Conservation (phyloP, 2,329 filamentous ascomycete species). For the Anisogramma anomala region DNA sequence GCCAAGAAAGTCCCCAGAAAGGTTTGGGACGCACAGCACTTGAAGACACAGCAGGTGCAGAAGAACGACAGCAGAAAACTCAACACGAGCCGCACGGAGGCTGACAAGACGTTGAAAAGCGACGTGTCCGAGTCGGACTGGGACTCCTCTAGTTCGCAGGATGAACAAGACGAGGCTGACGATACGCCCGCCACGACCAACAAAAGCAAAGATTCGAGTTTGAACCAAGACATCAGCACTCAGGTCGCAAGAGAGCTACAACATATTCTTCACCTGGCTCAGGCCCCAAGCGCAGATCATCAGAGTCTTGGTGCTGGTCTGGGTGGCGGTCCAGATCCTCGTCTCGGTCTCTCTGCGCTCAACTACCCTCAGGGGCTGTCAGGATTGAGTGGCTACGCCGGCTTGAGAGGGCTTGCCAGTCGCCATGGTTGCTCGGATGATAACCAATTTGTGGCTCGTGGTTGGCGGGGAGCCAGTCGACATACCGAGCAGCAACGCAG, state of each 20-base stretch:
- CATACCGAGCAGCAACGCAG: not conserved
- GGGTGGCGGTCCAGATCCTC: not conserved
- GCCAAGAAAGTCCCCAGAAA: not conserved
- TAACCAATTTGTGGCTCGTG: too few species aligned
- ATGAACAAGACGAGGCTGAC: not conserved
- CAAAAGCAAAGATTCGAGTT: not conserved
- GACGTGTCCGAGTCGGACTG: not conserved
- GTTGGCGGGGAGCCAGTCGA: too few species aligned
- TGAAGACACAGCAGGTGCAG: not conserved
- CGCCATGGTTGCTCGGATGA: not conserved
- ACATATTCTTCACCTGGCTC: conserved; percentile 3
- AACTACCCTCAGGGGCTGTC: not conserved
- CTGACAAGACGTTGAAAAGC: not conserved
- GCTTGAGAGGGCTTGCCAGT: not conserved
- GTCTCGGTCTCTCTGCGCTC: not conserved
- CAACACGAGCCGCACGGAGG: not conserved
- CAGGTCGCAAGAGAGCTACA: conserved; percentile 3
- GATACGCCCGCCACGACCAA: not conserved
- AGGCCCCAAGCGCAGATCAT: not conserved
- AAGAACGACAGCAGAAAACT: not conserved
- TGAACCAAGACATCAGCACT: not conserved
- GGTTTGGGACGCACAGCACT: too few species aligned
- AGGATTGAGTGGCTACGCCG: not conserved
- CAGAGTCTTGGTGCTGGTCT: not conserved
- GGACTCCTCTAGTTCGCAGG: not conserved